phyloP scores from a whole-genome alignment of 345 rosid genomes.

The Isatis tinctoria region DNA sequence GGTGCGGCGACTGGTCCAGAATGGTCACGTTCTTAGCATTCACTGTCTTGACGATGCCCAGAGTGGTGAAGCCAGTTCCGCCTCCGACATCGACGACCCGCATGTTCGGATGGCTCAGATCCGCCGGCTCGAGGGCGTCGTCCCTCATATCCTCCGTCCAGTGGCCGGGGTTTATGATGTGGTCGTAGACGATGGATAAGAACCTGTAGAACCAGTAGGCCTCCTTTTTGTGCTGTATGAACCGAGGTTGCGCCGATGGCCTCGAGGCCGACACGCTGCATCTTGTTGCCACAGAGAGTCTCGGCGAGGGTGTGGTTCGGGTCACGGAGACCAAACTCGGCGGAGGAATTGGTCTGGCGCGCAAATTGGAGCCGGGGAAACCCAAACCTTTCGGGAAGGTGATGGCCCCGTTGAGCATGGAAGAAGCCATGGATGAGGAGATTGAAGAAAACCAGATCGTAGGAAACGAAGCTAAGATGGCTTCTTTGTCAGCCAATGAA shows the following conservation, averaged over 20 bases:
- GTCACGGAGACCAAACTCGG: conserved; percentile 29
- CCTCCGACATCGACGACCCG: conserved; percentile 98
- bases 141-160: conserved; percentile 99
- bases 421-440: conserved; percentile 51
- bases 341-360: conserved; percentile 37
- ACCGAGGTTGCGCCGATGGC: conserved; percentile 92
- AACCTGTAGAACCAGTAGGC: conserved; percentile 99
- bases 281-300: conserved; percentile 36
- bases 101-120: conserved; percentile 64
- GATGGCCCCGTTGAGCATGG: conserved; percentile 63
- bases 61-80: conserved; percentile 96
- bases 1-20: conserved; percentile 98
- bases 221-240: conserved; percentile 96
- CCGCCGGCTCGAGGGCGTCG: conserved; percentile 96
- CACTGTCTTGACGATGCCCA: conserved; percentile 92
- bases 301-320: conserved; percentile 27
- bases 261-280: conserved; percentile 75
- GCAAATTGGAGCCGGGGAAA: conserved; percentile 41
- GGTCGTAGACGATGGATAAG: conserved; percentile 91
- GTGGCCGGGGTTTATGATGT: conserved; percentile 83
- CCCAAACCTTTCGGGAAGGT: conserved; percentile 38
- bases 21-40: conserved; percentile 95
- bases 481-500: background rate
- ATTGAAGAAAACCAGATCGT: background rate
- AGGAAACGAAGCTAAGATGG: background rate